Base-by-base conservation (phyloP, 2,329 filamentous ascomycete species). In the Fusarium sp. region DNA sequence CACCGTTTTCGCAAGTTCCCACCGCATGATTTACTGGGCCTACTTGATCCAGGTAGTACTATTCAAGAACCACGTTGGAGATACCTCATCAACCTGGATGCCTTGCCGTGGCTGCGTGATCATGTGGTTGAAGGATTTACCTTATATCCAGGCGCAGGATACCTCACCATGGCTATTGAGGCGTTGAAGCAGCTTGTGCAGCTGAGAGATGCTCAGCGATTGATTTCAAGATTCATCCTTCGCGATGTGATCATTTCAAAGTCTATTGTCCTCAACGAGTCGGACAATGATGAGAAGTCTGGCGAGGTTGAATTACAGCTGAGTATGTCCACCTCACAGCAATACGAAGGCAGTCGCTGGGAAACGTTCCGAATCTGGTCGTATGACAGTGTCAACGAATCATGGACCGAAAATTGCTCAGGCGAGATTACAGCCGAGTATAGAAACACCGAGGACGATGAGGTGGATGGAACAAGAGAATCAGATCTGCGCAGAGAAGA, bases 161-260 rank as follows among this genome's bases (percentile, higher is more conserved):
- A 63, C 7, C 42, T 74, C 7, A 49, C 38, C 8, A 74, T 74
- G 71, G 71, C 39, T 20, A 65, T 74, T 8, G 66, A 74, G 28
- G 71, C 71, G 12, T 49, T 66, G 42, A 56, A 48, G 5, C 69
- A 71, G 20, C 55, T 69, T 26, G 51, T 45, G 9, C 33, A 64
- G 20, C 11, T 69, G 38, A 48, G 65, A 22, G 36, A 44, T n/a
- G 13, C 24, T 15, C 17, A 24, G 3, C 31, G 14, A 15, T n/a
- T 24, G 5, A 57, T 70, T 17, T 28, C 28, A 22, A 59, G 42
- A n/a, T 69, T 70, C 48, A 48, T 60, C 22, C 56, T 70, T 22
- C 68, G 65, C 8, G 59, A 57, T 31, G 68, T 54, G 7, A 35
- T 18, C 4, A 69, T 70, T 18, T 63, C 54, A 3, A 64, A 61